Base-by-base conservation (phyloP, 148 eudicot genomes). In the Cornus controversa region DNA sequence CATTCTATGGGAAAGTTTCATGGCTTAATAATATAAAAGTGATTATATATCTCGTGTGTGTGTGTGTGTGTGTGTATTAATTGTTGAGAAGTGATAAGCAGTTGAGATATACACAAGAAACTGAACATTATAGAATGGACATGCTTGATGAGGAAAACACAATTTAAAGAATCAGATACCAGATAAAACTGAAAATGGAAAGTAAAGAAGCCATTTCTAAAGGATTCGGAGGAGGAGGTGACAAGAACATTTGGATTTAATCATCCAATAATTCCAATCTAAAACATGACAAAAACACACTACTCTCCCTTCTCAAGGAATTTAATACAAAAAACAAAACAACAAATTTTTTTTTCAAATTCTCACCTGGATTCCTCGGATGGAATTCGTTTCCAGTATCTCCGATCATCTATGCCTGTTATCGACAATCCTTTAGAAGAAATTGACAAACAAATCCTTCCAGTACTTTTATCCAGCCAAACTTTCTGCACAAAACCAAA, bases 321-420 rank as follows among this genome's bases (percentile, higher is more conserved):
- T 57, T 23, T 45, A 36, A 45, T 75, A 31, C 2, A 14, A 67
- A 22, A 75, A 2, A 5, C 5, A 69, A 50, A 6, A 2, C 6
- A 72, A 47, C 11, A 20, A 27, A n/a, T n/a, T n/a, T n/a, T n/a
- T n/a, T 40, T 40, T 9, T 8, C 45, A 6, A 54, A 36, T 24
- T 28, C 90, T 86, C 81, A 94, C 98, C 94, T 89, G 34, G 90
- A 87, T 80, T 89, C 89, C 5, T 86, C 90, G 10, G 88, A 72
- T 36, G 88, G 85, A 66, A 89, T 71, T 15, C 79, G 85, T 57
- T 71, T 86, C 92, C 92, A 89, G 62, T 87, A 89, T 87, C 92
- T 86, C 37, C 90, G 75, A 81, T 89, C 92, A 85, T 87, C 87
- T 24, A 89, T 85, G 26, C 92, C 92, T 2, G 88, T 89, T 10